Evolutionary conservation across 768 basidiomycete species (phyloP).

Genomic region (Pisolithus sp.): DNA sequence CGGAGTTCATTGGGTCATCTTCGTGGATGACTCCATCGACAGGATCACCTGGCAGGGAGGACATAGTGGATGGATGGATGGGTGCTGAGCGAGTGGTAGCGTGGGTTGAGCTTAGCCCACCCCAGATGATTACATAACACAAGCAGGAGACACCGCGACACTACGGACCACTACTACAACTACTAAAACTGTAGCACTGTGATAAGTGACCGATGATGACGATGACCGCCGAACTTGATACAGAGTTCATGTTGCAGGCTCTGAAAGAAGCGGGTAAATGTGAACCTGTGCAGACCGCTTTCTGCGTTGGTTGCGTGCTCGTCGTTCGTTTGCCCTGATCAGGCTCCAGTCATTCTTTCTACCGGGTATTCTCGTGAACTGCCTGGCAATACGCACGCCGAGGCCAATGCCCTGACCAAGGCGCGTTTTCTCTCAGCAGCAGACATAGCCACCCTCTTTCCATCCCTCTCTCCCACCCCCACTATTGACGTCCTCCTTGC

Average conservation of each 20-base stretch:
- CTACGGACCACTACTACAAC: too few species aligned
- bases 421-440: slow-evolving; percentile 39
- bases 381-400: slow-evolving; percentile 92
- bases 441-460: slow-evolving; percentile 41
- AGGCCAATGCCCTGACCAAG: slow-evolving; percentile 88
- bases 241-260: slow-evolving; percentile 52
- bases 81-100: slow-evolving; percentile 15
- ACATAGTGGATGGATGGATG: slow-evolving; percentile 40
- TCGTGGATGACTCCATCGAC: slow-evolving; percentile 29
- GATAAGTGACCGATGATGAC: not conserved
- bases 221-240: slow-evolving; percentile 23
- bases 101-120: not conserved
- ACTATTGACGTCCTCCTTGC: slow-evolving; percentile 45
- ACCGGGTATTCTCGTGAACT: slow-evolving; percentile 89
- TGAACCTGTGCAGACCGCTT: slow-evolving; percentile 64
- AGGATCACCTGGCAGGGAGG: slow-evolving; percentile 42
- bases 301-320: slow-evolving; percentile 87
- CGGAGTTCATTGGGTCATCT: slow-evolving; percentile 61
- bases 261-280: slow-evolving; percentile 67
- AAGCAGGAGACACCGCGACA: too few species aligned
- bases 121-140: not conserved
- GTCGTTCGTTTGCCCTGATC: slow-evolving; percentile 40
- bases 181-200: too few species aligned
- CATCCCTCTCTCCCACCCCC: slow-evolving; percentile 25
- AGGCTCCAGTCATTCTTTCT: slow-evolving; percentile 50